These are phyloP conservation scores for Ustulina deusta DNA, from an alignment of 2,329 filamentous ascomycete species.

Conservation along the genomic window DNA sequence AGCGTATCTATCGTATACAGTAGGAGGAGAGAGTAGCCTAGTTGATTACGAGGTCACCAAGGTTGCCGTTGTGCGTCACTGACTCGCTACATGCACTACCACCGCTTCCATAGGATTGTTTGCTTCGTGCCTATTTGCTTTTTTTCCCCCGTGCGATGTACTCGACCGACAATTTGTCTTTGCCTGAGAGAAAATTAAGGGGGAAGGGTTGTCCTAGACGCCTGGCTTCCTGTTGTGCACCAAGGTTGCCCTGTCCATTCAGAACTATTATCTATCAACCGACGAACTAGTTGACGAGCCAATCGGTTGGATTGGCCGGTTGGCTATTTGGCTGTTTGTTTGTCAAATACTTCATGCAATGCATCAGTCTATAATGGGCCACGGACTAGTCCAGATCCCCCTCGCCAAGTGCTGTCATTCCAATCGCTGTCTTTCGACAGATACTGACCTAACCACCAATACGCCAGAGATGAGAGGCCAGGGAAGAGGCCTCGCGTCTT, in stretches of 20 bases:
- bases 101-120: constrained; percentile 1
- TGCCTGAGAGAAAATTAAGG: background rate
- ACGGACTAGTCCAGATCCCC: background rate
- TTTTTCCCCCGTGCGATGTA: background rate
- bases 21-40: background rate
- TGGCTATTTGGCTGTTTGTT: background rate
- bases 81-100: constrained; percentile 5
- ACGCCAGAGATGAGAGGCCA: background rate
- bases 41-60: background rate
- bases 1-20: background rate
- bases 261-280: background rate
- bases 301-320: background rate
- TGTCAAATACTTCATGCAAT: background rate
- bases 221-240: constrained; percentile 7
- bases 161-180: constrained; percentile 1
- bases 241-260: background rate
- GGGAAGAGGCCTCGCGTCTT: background rate
- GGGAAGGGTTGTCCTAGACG: constrained; percentile 1
- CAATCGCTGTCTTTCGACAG: background rate
- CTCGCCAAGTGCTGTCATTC: background rate
- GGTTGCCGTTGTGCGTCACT: background rate
- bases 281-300: background rate
- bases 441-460: background rate
- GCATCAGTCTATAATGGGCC: constrained; percentile 1
- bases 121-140: constrained; percentile 22